A percentile compares a stretch with the other conserved stretches of the same genome.
phyloP scores from a whole-genome alignment of 2,329 filamentous ascomycete species.

The Xylariaceae sp. region DNA sequence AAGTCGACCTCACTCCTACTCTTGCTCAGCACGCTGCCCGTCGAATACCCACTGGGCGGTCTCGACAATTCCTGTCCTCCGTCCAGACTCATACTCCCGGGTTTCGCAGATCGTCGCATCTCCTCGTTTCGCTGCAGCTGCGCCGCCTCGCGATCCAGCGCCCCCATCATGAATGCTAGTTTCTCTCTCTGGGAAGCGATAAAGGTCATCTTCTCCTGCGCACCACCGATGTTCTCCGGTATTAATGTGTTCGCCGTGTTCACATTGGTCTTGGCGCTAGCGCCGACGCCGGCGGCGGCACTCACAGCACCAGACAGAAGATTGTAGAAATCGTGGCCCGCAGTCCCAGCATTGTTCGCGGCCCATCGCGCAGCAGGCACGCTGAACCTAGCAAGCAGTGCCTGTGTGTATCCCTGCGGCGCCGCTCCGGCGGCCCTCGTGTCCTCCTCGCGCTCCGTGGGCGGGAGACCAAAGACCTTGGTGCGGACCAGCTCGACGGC shows the following conservation, averaged over 20 bases:
- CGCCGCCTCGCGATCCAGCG: slow-evolving; percentile 74
- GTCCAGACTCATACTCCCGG: slow-evolving; percentile 28
- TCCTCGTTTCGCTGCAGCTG: slow-evolving; percentile 46
- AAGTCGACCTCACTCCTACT: slow-evolving; percentile 86
- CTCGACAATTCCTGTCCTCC: slow-evolving; percentile 37
- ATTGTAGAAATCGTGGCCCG: slow-evolving; percentile 67
- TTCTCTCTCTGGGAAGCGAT: slow-evolving; percentile 76
- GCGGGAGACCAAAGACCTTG: slow-evolving; percentile 73
- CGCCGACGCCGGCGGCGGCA: slow-evolving; percentile 44
- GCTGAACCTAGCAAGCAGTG: slow-evolving; percentile 79
- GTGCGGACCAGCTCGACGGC: slow-evolving; percentile 69
- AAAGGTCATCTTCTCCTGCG: slow-evolving; percentile 67
- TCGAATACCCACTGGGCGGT: slow-evolving; percentile 45
- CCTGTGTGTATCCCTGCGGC: slow-evolving; percentile 67
- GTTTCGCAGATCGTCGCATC: slow-evolving; percentile 20
- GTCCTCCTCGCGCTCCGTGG: slow-evolving; percentile 40
- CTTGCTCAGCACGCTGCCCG: slow-evolving; percentile 62
- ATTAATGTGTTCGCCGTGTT: slow-evolving; percentile 58
- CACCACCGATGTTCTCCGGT: slow-evolving; percentile 62
- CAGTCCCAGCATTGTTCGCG: slow-evolving; percentile 39
- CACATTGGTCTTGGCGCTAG: slow-evolving; percentile 25
- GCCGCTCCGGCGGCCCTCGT: slow-evolving; percentile 38
- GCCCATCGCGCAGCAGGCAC: slow-evolving; percentile 66
- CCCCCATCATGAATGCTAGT: slow-evolving; percentile 68
- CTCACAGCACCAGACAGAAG: slow-evolving; percentile 72